phyloP scores from a whole-genome alignment of 345 rosid species.

The Raphanus raphanistrum region DNA sequence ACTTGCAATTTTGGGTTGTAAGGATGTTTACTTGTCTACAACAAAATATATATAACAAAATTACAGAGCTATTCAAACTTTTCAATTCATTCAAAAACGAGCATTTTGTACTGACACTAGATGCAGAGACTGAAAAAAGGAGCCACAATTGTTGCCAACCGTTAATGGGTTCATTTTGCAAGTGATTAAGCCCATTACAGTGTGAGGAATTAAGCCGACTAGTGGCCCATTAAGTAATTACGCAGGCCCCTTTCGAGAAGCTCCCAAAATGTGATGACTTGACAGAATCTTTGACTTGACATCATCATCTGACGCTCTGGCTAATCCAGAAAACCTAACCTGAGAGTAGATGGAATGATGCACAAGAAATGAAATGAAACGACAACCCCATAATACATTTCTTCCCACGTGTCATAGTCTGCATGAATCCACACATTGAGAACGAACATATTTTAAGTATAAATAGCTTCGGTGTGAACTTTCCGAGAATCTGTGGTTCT shows the following conservation, averaged over 20 bases:
- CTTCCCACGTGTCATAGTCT: constrained; percentile 22
- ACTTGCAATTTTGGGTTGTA: constrained; percentile 58
- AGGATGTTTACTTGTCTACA: constrained; percentile 63
- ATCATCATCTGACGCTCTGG: constrained; percentile 25
- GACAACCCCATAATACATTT: constrained; percentile 23
- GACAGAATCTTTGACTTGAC: constrained; percentile 39
- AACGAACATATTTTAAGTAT: background rate
- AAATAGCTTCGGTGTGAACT: constrained; percentile 36
- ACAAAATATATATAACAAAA: background rate
- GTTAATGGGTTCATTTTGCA: background rate
- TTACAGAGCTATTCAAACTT: background rate
- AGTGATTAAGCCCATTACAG: background rate
- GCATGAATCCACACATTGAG: constrained; percentile 14
- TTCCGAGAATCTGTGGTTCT: constrained; percentile 29
- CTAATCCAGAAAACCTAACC: constrained; percentile 28
- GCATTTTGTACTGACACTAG: background rate
- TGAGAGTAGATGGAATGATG: constrained; percentile 34
- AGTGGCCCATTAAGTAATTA: background rate
- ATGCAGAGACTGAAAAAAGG: background rate
- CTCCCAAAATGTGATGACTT: constrained; percentile 29
- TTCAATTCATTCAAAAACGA: background rate
- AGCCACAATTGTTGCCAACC: background rate
- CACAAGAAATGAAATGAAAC: constrained; percentile 10
- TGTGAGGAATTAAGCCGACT: background rate
- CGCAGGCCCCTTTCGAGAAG: constrained; percentile 4